These are phyloP conservation scores for Leishmania aethiopica DNA, from an alignment of 208 protist genomes.

Conservation along the genomic window DNA sequence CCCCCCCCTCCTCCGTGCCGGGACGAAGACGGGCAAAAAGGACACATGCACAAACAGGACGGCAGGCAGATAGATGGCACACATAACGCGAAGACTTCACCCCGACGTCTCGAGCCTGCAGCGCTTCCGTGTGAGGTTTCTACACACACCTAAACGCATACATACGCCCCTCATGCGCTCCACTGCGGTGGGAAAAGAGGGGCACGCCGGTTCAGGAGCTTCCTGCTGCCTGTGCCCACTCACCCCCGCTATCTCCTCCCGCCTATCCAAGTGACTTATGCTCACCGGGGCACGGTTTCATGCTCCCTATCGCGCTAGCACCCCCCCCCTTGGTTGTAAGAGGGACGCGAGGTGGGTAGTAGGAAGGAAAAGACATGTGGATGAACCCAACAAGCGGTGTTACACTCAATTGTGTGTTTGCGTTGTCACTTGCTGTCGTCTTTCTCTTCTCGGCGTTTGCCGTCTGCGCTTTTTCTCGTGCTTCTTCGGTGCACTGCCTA, in stretches of 20 bases:
- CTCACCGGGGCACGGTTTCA: neutral
- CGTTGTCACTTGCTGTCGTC: neutral
- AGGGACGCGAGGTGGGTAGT: neutral
- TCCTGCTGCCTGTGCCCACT: neutral
- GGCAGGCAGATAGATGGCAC: neutral
- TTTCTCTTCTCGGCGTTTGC: neutral
- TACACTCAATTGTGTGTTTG: neutral
- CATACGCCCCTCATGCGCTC: neutral
- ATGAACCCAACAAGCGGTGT: neutral
- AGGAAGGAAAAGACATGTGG: neutral
- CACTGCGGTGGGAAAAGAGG: neutral
- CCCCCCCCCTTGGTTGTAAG: neutral
- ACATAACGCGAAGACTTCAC: neutral
- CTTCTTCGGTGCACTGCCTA: neutral
- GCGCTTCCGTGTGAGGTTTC: neutral
- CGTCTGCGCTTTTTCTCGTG: neutral
- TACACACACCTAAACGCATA: slow-evolving; percentile 14
- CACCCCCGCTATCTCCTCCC: neutral
- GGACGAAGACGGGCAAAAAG: neutral
- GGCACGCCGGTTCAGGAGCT: too few relatives aligned
- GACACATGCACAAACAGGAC: slow-evolving; percentile 1
- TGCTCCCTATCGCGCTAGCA: neutral
- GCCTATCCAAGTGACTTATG: neutral
- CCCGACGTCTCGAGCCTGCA: neutral
- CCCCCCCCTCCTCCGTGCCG: neutral